phyloP scores from a whole-genome alignment of 2,329 filamentous ascomycete species.

The Graphilbum fragrans region DNA sequence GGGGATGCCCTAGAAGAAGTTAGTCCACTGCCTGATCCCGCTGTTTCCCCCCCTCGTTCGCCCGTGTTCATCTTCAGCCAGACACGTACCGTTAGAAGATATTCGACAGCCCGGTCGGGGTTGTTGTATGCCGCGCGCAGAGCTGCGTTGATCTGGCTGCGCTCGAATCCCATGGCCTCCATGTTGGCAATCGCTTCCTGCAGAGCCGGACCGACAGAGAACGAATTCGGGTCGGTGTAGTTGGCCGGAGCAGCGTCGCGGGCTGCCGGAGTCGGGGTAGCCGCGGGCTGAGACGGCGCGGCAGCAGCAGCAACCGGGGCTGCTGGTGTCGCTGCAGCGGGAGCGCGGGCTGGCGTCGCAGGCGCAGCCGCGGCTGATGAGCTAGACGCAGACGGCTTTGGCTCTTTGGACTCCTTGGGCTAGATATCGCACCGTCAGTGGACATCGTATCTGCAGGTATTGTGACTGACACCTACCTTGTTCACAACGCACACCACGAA shows the following conservation, averaged over 20 bases:
- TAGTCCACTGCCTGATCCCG: background rate
- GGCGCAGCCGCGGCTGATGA: slow-evolving; percentile 28
- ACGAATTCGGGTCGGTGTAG: slow-evolving; percentile 63
- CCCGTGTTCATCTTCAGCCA: background rate
- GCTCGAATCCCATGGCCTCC: slow-evolving; percentile 94
- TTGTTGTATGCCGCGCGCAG: slow-evolving; percentile 97
- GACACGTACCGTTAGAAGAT: slow-evolving; percentile 66
- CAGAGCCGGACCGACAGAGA: slow-evolving; percentile 75
- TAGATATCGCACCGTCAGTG: slow-evolving; percentile 19
- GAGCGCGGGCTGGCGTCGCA: slow-evolving; percentile 43
- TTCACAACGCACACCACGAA: slow-evolving; percentile 98
- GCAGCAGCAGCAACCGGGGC: slow-evolving; percentile 35
- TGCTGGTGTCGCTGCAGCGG: slow-evolving; percentile 37
- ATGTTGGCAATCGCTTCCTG: slow-evolving; percentile 78
- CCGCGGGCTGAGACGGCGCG: slow-evolving; percentile 27
- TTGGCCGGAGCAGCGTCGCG: slow-evolving; percentile 16
- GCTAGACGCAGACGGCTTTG: slow-evolving; percentile 12
- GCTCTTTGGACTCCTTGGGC: slow-evolving; percentile 54
- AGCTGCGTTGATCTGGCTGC: slow-evolving; percentile 77
- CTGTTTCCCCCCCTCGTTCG: background rate
- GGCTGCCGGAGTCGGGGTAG: slow-evolving; percentile 31
- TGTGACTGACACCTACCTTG: slow-evolving; percentile 50
- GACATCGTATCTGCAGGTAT: slow-evolving; percentile 13
- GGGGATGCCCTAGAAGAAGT: slow-evolving; percentile 62
- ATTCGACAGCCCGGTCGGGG: slow-evolving; percentile 93